These are phyloP conservation scores for Agrocybe pediades DNA, from an alignment of 768 basidiomycete species.

Conservation along the genomic window DNA sequence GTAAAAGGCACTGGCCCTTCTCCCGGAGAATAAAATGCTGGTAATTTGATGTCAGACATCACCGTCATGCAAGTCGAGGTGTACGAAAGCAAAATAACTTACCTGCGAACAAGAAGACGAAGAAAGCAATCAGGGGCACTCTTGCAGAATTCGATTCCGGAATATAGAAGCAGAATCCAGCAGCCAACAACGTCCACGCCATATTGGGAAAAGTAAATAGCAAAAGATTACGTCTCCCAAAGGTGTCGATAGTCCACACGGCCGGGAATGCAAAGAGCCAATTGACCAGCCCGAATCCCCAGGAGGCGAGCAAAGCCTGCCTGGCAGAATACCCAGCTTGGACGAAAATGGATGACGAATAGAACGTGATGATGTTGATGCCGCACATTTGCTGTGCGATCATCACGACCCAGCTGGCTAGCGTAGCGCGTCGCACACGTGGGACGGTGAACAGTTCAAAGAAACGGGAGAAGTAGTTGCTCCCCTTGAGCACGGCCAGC, in stretches of 20 bases:
- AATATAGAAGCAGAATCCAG: conserved; percentile 75
- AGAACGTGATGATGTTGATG: conserved; percentile 80
- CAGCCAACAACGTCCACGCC: conserved; percentile 71
- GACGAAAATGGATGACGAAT: conserved; percentile 76
- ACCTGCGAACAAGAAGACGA: conserved; percentile 47
- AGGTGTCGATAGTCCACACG: conserved; percentile 70
- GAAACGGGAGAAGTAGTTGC: conserved; percentile 49
- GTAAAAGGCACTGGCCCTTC: conserved; percentile 92
- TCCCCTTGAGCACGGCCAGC: conserved; percentile 52
- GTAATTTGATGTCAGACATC: not conserved
- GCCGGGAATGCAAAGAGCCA: conserved; percentile 70
- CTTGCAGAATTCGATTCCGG: conserved; percentile 33
- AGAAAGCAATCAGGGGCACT: conserved; percentile 43
- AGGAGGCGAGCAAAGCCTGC: conserved; percentile 62
- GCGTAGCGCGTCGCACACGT: conserved; percentile 53
- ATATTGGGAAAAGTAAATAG: conserved; percentile 82
- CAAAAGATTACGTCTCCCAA: conserved; percentile 76
- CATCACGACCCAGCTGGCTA: conserved; percentile 55
- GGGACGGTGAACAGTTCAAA: conserved; percentile 76
- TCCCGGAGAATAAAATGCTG: conserved; percentile 76
- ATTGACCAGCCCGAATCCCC: conserved; percentile 70
- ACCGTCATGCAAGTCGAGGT: not conserved
- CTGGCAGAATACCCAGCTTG: conserved; percentile 54
- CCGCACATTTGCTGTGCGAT: conserved; percentile 86
- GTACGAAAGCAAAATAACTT: conserved; percentile 4